Evolutionary conservation across 2,329 filamentous ascomycete genomes (phyloP), one percentile per base, ranked within the genome.

Genomic region (Curvularia lunata): DNA sequence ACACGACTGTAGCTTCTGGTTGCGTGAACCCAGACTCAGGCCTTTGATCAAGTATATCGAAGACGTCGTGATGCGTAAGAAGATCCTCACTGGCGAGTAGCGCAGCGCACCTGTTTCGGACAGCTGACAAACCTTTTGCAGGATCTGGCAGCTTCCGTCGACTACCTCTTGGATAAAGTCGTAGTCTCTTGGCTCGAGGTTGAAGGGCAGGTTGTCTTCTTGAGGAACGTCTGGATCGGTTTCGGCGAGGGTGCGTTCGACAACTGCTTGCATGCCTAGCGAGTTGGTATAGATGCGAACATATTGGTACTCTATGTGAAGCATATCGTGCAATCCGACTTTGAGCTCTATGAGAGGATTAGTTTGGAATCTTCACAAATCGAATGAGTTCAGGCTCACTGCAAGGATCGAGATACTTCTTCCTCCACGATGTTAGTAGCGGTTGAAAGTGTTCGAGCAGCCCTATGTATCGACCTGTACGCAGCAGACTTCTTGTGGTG

Each of bases 141-240:
- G 70, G 27, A 84, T 83, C 51, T 83, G 76, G 43, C 81, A 81
- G 56, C 81, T 83, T 1, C 81, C 82, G 19, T 85, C 81, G 3
- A 85, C 82, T 1, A 85, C 84, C 65, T 85, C 83, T 66, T 82
- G 80, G 13, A 85, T 84, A 61, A 84, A 85, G 34, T 81, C 79
- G 53, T 83, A 84, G 62, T 86, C 83, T 47, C 78, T 77, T 1
- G 80, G 76, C 54, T 82, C 80, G 21, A 83, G 77, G 47, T 78
- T 76, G 62, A 81, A 74, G 12, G 78, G 70, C 10, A 80, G 66
- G 37, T 80, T 71, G 9, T 76, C 72, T 40, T 75, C 73, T 54
- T 70, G 80, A 38, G 70, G 69, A 1, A 69, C 70, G 12, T 75
- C 72, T 4, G 72, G 71, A 59, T 77, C 74, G 21, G 72, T 70